phyloP scores from a whole-genome alignment of 352 stramenopile species.

The Phytophthora constricta region DNA sequence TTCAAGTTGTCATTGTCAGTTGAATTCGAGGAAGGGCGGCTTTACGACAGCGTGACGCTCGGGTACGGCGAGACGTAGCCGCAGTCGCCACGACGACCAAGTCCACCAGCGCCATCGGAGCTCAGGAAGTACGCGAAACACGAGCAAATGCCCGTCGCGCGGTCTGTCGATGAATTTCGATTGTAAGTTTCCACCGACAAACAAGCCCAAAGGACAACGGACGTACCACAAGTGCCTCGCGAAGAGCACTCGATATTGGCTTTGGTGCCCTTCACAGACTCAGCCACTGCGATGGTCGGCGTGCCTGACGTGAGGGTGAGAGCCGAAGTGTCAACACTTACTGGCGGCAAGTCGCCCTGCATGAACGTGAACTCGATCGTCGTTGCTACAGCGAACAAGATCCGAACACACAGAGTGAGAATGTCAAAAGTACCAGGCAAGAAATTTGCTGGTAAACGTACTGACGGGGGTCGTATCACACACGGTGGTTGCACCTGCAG shows the following conservation, averaged over 20 bases:
- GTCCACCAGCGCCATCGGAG: constrained; percentile 74
- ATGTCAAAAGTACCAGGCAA: background rate
- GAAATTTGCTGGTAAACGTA: no score
- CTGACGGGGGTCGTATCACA: constrained; percentile 52
- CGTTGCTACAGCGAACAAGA: constrained; percentile 35
- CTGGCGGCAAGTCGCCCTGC: constrained; percentile 60
- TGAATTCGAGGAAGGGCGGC: no score
- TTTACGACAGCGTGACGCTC: constrained; percentile 45
- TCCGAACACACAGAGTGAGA: background rate
- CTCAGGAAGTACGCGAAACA: constrained; percentile 83
- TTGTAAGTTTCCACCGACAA: constrained; percentile 2
- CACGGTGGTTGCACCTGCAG: constrained; percentile 26
- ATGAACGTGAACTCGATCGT: constrained; percentile 75
- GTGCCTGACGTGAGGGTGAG: constrained; percentile 47
- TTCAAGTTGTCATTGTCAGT: no score
- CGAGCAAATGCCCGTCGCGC: constrained; percentile 60
- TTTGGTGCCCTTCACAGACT: constrained; percentile 71
- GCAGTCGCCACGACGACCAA: constrained; percentile 91
- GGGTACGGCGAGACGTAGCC: constrained; percentile 83
- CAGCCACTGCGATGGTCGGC: constrained; percentile 34
- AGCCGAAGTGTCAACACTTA: constrained; percentile 44
- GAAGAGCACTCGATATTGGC: constrained; percentile 79
- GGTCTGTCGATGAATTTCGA: constrained; percentile 45
- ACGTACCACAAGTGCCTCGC: constrained; percentile 74
- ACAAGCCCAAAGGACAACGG: background rate